A percentile compares a stretch with the other conserved stretches of the same genome.
Conservation (phyloP, 345 rosid genomes). For the Luvunga scandens region DNA sequence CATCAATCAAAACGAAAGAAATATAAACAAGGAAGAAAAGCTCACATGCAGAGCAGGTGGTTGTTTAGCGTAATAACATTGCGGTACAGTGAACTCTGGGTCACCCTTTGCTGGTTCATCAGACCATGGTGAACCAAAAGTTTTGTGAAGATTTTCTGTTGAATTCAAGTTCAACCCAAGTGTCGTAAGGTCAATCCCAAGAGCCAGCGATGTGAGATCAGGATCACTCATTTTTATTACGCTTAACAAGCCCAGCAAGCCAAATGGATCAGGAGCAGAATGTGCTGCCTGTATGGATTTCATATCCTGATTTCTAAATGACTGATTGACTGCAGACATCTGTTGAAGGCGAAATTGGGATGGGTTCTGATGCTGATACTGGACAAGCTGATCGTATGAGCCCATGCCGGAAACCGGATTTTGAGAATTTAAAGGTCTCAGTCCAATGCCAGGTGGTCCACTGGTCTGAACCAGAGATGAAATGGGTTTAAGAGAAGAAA, state of each 20-base stretch:
- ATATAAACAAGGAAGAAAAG: conserved; percentile 1
- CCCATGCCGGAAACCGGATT: conserved; percentile 64
- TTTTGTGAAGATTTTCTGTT: conserved; percentile 84
- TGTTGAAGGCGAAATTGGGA: conserved; percentile 91
- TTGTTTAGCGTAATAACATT: conserved; percentile 84
- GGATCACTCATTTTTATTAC: conserved; percentile 79
- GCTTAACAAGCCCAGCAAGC: conserved; percentile 77
- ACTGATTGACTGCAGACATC: conserved; percentile 78
- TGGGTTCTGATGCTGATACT: conserved; percentile 82
- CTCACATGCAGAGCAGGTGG: conserved; percentile 81
- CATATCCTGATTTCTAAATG: conserved; percentile 84
- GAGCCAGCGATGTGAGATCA: conserved; percentile 75
- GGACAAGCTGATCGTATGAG: conserved; percentile 77
- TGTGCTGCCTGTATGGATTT: conserved; percentile 61
- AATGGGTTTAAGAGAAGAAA: background rate
- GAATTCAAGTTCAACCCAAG: conserved; percentile 95
- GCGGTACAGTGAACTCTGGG: conserved; percentile 87
- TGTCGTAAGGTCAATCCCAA: conserved; percentile 91
- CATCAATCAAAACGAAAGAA: background rate
- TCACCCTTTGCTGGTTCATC: conserved; percentile 95
- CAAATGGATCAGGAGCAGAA: conserved; percentile 73
- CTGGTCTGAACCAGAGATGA: conserved; percentile 50
- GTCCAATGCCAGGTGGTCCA: conserved; percentile 83
- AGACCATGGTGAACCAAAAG: conserved; percentile 99
- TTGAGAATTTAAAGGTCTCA: conserved; percentile 83